Evolutionary conservation across 768 basidiomycete genomes (phyloP).

Genomic region (Mycena rebaudengoi): DNA sequence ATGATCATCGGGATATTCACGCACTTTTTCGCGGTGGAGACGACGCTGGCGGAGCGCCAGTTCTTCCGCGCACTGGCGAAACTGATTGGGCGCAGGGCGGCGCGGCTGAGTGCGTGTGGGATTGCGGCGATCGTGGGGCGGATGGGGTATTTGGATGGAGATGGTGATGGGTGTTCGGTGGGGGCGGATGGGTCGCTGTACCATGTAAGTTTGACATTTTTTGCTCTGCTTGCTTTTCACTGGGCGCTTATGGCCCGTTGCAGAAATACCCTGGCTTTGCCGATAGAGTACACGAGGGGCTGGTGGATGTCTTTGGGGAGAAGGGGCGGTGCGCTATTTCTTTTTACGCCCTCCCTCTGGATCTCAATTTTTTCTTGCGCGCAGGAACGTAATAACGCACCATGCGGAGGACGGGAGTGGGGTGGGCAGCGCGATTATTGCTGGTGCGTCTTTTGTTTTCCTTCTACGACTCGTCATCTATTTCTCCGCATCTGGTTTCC

Average conservation of each 20-base stretch:
- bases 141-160: conserved; percentile 92
- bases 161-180: conserved; percentile 87
- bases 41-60: conserved; percentile 94
- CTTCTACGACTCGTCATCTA: too few species aligned
- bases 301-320: conserved; percentile 66
- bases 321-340: conserved; percentile 92
- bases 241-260: neutral
- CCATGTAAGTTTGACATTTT: conserved; percentile 71
- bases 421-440: conserved; percentile 96
- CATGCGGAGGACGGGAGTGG: conserved; percentile 94
- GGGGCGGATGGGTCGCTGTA: conserved; percentile 96
- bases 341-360: too few species aligned
- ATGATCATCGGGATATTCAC: conserved; percentile 98
- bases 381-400: conserved; percentile 75
- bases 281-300: conserved; percentile 91
- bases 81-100: conserved; percentile 89
- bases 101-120: conserved; percentile 91
- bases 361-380: too few species aligned
- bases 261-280: conserved; percentile 98
- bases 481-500: neutral
- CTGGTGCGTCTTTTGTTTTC: conserved; percentile 40
- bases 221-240: neutral
- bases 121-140: conserved; percentile 97
- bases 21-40: conserved; percentile 96
- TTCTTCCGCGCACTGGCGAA: conserved; percentile 96